Base-by-base conservation (phyloP, 345 rosid species). In the Capsella bursapastoris region DNA sequence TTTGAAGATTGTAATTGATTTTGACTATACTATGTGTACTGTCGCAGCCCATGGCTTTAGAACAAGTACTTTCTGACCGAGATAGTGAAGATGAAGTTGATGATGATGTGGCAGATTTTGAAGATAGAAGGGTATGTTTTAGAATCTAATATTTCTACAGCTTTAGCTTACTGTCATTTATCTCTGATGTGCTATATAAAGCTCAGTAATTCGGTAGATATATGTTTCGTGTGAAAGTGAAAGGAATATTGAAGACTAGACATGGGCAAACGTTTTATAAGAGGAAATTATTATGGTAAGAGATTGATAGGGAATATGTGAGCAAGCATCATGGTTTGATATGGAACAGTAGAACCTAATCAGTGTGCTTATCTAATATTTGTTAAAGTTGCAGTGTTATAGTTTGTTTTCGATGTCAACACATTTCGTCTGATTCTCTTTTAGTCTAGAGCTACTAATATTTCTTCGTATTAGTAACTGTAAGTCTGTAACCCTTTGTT, bases 41-140 rank as follows among this genome's bases (percentile, higher is more conserved):
- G 68, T 73, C 73, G 65, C 76, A 96, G 98, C 93, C 97, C 70
- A 96, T 96, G 99, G 94, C 83, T n/a, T 49, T 80, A 68, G 98
- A 89, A 79, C 98, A 96, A 85, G 98, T 92, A 64, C 82, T 83
- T 81, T 96, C 97, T 1, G 98, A 92, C 79, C 86, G 88, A 73
- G 99, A 96, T 73, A 96, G 98, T 65, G 99, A 96, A 83, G 99
- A 96, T 80, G 99, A 96, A 83, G 97, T 92, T 28, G 99, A 92
- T 74, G 99, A 96, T 71, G 99, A 92, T 82, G 98, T 96, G 78
- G 99, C 99, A 31, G 98, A 96, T 81, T 87, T 92, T 78, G 99
- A 96, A 85, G 99, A 96, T 81, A 86, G 89, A 81, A 85, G 98
- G 91, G 99, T 92, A 86, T 73, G 86, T 63, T 64, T 72, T 16